These are phyloP conservation scores for Cladochytrium replicatum DNA, from an alignment of 192 early-diverging fungal genomes.

Conservation along the genomic window DNA sequence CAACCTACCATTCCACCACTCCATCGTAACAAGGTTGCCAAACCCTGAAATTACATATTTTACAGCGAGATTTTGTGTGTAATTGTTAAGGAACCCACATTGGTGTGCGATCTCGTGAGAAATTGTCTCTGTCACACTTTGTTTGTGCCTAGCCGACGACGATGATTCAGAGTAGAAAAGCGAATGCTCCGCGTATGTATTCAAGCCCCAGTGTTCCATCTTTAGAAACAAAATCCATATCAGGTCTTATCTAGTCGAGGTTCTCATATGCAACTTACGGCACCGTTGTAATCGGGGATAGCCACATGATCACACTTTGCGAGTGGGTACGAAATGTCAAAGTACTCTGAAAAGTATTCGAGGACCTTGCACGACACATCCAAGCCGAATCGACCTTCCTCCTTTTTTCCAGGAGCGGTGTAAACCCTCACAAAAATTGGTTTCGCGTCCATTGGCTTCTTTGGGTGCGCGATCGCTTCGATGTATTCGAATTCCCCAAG, in stretches of 20 bases:
- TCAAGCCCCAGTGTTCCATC: slow-evolving; percentile 98
- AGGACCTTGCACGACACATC: slow-evolving; percentile 12
- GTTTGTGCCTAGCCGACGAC: slow-evolving; percentile 64
- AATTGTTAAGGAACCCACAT: slow-evolving; percentile 23
- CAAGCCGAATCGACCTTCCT: slow-evolving; percentile 18
- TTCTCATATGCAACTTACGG: too few relatives aligned
- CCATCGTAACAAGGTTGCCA: slow-evolving; percentile 93
- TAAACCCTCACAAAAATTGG: slow-evolving; percentile 36
- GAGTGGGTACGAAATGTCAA: slow-evolving; percentile 21
- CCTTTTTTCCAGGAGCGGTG: slow-evolving; percentile 24
- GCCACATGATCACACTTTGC: slow-evolving; percentile 39
- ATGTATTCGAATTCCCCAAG: slow-evolving; percentile 39
- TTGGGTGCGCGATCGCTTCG: slow-evolving; percentile 18
- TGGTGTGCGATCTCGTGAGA: slow-evolving; percentile 84
- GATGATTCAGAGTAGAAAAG: slow-evolving; percentile 74
- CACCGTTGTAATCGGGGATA: too few relatives aligned
- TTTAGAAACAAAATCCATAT: too few relatives aligned
- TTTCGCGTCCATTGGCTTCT: slow-evolving; percentile 13
- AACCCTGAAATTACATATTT: slow-evolving; percentile 40
- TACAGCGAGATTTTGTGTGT: slow-evolving; percentile 12
- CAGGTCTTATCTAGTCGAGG: too few relatives aligned
- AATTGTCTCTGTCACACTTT: slow-evolving; percentile 76
- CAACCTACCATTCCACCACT: slow-evolving; percentile 81
- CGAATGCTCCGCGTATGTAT: slow-evolving; percentile 78
- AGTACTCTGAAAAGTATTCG: slow-evolving; percentile 12